Percentiles rank a stretch among this genome's conserved stretches.
Evolutionary conservation across 495 filamentous ascomycete species (phyloP).

Genomic region (Hypoxylon rickii): DNA sequence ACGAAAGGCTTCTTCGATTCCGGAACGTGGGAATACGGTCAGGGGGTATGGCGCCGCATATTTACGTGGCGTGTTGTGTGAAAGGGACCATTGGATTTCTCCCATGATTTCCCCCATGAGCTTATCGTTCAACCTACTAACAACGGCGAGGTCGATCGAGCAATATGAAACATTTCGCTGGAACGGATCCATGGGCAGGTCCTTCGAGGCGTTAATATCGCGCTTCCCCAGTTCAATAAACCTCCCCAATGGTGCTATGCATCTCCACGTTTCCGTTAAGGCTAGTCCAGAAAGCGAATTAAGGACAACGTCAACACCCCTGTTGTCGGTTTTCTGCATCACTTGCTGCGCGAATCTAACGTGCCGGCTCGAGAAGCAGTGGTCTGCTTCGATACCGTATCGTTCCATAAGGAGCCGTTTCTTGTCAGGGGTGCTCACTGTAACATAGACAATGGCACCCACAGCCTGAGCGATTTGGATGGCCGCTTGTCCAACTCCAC

Average conservation of each 20-base stretch:
- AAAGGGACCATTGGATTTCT: background rate
- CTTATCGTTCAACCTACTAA: slow-evolving; percentile 1
- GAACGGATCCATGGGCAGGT: slow-evolving; percentile 39
- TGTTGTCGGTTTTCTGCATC: too few species aligned
- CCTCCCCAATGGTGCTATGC: background rate
- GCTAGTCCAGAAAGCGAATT: background rate
- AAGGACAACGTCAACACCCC: background rate
- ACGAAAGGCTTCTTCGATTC: slow-evolving; percentile 53
- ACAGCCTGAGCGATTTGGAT: slow-evolving; percentile 49
- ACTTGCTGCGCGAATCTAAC: too few species aligned
- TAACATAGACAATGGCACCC: slow-evolving; percentile 52
- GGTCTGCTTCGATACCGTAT: too few species aligned
- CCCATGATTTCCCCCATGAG: slow-evolving; percentile 22
- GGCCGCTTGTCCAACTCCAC: slow-evolving; percentile 53
- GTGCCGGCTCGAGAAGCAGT: too few species aligned
- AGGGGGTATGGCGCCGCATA: slow-evolving; percentile 35
- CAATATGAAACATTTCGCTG: slow-evolving; percentile 36
- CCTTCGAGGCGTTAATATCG: slow-evolving; percentile 19
- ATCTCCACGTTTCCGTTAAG: too few species aligned
- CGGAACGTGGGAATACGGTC: slow-evolving; percentile 34
- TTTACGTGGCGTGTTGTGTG: background rate
- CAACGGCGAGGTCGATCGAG: slow-evolving; percentile 40
- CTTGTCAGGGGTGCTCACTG: slow-evolving; percentile 46
- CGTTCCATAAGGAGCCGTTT: too few species aligned
- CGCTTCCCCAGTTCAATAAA: slow-evolving; percentile 26